These are phyloP conservation scores for Euphrasia confusa DNA, from an alignment of 257 asterid genomes.

Conservation along the genomic window DNA sequence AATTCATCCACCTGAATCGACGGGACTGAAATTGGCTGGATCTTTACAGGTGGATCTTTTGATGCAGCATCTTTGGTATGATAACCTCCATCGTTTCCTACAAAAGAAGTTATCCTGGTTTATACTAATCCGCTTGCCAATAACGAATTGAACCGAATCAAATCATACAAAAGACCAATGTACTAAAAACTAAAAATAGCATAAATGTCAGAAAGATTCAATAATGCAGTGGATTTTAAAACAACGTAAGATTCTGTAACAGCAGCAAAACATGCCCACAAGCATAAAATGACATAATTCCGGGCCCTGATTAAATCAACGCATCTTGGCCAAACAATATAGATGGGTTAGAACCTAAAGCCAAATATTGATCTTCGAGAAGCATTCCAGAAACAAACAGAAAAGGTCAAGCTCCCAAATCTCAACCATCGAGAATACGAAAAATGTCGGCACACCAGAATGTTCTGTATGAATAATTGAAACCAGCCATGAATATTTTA, in stretches of 20 bases:
- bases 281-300: constrained; percentile 1
- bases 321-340: background rate
- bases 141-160: constrained; percentile 2
- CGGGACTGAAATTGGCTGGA: constrained; percentile 72
- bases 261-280: background rate
- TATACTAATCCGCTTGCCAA: constrained; percentile 9
- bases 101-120: constrained; percentile 8
- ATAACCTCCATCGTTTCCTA: constrained; percentile 56
- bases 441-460: background rate
- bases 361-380: constrained; percentile 11
- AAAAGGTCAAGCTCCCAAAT: constrained; percentile 3
- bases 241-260: constrained; percentile 13
- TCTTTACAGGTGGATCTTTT: constrained; percentile 49
- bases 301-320: constrained; percentile 13
- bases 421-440: constrained; percentile 6
- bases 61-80: constrained; percentile 51
- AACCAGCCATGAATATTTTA: constrained; percentile 7
- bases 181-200: background rate
- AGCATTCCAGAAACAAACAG: constrained; percentile 9
- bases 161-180: background rate
- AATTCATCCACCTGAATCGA: constrained; percentile 66
- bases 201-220: constrained; percentile 1
- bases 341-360: constrained; percentile 9
- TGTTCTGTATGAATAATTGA: constrained; percentile 3
- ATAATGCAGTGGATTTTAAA: background rate